These are phyloP conservation scores for Magnusiomyces suaveolens DNA, from an alignment of 1,139 yeast species.

Conservation along the genomic window DNA sequence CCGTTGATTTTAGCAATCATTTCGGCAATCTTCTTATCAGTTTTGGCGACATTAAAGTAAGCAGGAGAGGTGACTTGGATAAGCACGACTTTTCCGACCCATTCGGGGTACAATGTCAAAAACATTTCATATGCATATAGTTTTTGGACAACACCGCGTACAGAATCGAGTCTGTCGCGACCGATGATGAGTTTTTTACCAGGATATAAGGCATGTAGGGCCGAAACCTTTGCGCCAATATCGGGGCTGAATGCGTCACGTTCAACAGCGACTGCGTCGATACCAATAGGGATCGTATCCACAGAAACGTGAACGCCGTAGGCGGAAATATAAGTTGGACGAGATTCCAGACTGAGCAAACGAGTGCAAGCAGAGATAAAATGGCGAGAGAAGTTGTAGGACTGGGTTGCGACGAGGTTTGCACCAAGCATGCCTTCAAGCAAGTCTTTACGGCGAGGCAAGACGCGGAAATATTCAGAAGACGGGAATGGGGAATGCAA, in stretches of 20 bases:
- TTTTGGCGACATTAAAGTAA: slow-evolving; percentile 37
- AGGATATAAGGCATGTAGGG: slow-evolving; percentile 55
- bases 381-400: slow-evolving; percentile 78
- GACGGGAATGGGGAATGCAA: slow-evolving; percentile 69
- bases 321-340: slow-evolving; percentile 53
- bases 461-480: slow-evolving; percentile 84
- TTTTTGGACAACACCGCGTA: slow-evolving; percentile 94
- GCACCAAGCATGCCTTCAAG: slow-evolving; percentile 90
- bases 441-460: slow-evolving; percentile 71
- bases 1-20: slow-evolving; percentile 72
- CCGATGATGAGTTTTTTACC: slow-evolving; percentile 85
- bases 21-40: slow-evolving; percentile 72
- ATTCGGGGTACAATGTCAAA: slow-evolving; percentile 81
- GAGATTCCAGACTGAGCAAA: slow-evolving; percentile 29
- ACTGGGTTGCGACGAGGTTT: slow-evolving; percentile 76
- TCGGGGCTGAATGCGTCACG: slow-evolving; percentile 34
- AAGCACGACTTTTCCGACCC: slow-evolving; percentile 78
- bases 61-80: slow-evolving; percentile 89
- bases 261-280: slow-evolving; percentile 58
- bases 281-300: slow-evolving; percentile 76
- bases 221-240: slow-evolving; percentile 39
- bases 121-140: slow-evolving; percentile 87
- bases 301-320: slow-evolving; percentile 70
- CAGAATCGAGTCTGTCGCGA: slow-evolving; percentile 87
- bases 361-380: slow-evolving; percentile 70